These are phyloP conservation scores for Hyaloscypha finlandica DNA, from an alignment of 495 filamentous ascomycete genomes.

Conservation along the genomic window DNA sequence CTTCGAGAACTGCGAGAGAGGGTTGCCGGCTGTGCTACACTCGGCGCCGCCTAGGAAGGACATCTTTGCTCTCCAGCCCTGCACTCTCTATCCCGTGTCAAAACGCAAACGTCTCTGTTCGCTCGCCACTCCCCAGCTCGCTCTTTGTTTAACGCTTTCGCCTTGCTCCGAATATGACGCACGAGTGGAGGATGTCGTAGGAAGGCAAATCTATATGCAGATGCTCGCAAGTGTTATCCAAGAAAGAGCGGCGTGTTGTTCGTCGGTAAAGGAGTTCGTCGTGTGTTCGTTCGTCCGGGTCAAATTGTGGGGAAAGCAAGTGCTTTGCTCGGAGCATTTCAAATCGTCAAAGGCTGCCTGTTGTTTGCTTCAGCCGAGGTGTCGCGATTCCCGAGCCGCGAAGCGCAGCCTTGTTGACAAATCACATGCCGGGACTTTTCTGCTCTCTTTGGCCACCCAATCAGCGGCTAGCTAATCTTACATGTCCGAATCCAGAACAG, in stretches of 20 bases:
- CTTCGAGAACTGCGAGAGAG: conserved; percentile 94
- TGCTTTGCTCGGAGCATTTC: background rate
- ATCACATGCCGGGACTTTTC: background rate
- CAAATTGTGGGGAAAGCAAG: conserved; percentile 23
- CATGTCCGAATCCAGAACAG: too few species aligned
- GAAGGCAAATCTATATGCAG: conserved; percentile 14
- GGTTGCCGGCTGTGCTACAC: conserved; percentile 95
- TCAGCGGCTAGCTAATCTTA: too few species aligned
- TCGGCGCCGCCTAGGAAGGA: conserved; percentile 94
- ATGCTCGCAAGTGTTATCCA: conserved; percentile 1
- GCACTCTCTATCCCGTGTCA: background rate
- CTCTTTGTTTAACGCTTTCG: too few species aligned
- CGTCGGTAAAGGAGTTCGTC: background rate
- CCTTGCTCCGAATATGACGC: too few species aligned
- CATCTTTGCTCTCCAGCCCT: conserved; percentile 51
- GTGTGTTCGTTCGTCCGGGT: background rate
- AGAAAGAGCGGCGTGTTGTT: background rate
- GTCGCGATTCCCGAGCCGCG: background rate
- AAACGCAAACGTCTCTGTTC: background rate
- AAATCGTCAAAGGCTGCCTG: background rate
- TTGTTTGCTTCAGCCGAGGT: conserved; percentile 9
- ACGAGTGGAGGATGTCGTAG: background rate
- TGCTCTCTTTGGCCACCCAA: background rate
- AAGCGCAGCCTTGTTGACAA: background rate
- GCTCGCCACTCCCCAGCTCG: too few species aligned